Conservation (phyloP, 2,329 filamentous ascomycete species). For the Tolypocladium tundrense region DNA sequence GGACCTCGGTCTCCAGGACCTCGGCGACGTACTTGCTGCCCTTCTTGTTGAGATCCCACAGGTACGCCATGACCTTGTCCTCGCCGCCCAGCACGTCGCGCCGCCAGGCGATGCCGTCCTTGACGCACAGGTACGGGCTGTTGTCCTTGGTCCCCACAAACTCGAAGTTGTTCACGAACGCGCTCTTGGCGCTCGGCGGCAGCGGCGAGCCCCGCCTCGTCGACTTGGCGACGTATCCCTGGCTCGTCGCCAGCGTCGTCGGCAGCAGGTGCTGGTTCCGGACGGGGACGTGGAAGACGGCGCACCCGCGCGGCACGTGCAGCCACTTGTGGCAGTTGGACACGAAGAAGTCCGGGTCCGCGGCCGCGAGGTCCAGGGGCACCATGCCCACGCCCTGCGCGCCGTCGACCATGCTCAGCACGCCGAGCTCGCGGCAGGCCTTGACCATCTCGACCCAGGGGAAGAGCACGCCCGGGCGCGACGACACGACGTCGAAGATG, state of each 20-base stretch:
- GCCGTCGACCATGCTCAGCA: constrained; percentile 71
- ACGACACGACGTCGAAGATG: constrained; percentile 68
- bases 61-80: constrained; percentile 54
- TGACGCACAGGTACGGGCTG: constrained; percentile 60
- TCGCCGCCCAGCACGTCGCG: constrained; percentile 63
- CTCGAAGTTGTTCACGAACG: constrained; percentile 63
- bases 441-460: constrained; percentile 61
- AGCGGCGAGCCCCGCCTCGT: constrained; percentile 26
- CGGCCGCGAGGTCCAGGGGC: constrained; percentile 50
- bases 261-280: constrained; percentile 68
- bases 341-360: constrained; percentile 79
- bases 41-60: constrained; percentile 48
- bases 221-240: constrained; percentile 54
- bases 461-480: constrained; percentile 66
- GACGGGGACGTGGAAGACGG: constrained; percentile 67
- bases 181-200: constrained; percentile 35
- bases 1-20: constrained; percentile 56
- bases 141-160: constrained; percentile 69
- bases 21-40: constrained; percentile 52
- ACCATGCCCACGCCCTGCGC: constrained; percentile 81
- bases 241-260: constrained; percentile 68
- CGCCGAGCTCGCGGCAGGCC: constrained; percentile 53
- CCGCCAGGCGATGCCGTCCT: constrained; percentile 63
- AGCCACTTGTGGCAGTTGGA: constrained; percentile 92
- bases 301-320: constrained; percentile 67